Conservation (phyloP, 495 filamentous ascomycete genomes). For the Neurospora sp. region DNA sequence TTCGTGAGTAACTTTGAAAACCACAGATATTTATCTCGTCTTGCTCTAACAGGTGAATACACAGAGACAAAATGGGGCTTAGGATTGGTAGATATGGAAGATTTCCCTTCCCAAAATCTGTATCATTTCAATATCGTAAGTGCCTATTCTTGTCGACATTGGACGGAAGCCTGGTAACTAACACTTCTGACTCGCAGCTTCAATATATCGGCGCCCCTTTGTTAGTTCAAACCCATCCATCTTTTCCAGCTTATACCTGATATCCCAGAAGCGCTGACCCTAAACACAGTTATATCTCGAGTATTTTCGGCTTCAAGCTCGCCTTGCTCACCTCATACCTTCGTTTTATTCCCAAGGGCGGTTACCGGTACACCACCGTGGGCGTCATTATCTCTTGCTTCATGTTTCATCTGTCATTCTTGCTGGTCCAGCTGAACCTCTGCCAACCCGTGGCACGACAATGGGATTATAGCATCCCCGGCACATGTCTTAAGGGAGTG, state of each 20-base stretch:
- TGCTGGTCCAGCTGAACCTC: constrained; percentile 31
- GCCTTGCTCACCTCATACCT: constrained; percentile 40
- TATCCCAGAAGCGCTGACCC: not conserved
- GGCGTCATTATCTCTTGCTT: constrained; percentile 23
- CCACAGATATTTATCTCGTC: not conserved
- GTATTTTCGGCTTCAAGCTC: constrained; percentile 44
- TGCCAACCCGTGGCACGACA: constrained; percentile 37
- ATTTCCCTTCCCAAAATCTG: constrained; percentile 26
- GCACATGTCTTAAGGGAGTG: constrained; percentile 31
- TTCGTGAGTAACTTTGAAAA: constrained; percentile 15
- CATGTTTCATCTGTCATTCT: constrained; percentile 24
- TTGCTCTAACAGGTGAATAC: not conserved
- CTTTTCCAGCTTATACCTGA: not conserved
- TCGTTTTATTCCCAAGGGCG: constrained; percentile 34
- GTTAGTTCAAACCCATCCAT: constrained; percentile 11
- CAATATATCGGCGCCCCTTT: constrained; percentile 33
- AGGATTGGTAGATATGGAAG: constrained; percentile 19
- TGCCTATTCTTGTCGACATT: not conserved
- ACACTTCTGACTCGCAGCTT: constrained; percentile 11
- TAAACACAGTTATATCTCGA: constrained; percentile 28
- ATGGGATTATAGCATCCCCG: constrained; percentile 34
- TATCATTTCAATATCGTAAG: constrained; percentile 29
- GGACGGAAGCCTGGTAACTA: not conserved
- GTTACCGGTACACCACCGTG: constrained; percentile 27
- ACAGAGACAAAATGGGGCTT: constrained; percentile 37